Evolutionary conservation across 805 yeast species (phyloP).

Genomic region (Candida endomychidarum): DNA sequence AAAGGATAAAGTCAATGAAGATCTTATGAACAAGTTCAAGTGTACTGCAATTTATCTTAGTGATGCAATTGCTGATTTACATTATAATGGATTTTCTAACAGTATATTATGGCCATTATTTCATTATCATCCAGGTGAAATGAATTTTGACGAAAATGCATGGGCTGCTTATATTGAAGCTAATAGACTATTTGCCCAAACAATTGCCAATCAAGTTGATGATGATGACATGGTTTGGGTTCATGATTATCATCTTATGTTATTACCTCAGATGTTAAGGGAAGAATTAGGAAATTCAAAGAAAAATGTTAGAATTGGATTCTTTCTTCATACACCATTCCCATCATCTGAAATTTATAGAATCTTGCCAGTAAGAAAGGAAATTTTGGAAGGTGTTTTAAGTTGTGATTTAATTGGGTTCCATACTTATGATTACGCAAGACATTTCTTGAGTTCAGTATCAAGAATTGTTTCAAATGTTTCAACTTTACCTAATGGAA

Average conservation of each 20-base stretch:
- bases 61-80: slow-evolving; percentile 91
- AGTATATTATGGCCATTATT: slow-evolving; percentile 96
- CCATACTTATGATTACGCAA: slow-evolving; percentile 98
- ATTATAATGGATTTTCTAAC: slow-evolving; percentile 94
- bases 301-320: slow-evolving; percentile 75
- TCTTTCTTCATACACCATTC: slow-evolving; percentile 96
- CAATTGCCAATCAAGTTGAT: slow-evolving; percentile 63
- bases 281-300: slow-evolving; percentile 50
- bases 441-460: slow-evolving; percentile 91
- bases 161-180: slow-evolving; percentile 99
- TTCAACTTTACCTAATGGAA: slow-evolving; percentile 87
- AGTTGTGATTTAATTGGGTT: slow-evolving; percentile 95
- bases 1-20: slow-evolving; percentile 63
- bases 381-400: slow-evolving; percentile 85
- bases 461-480: slow-evolving; percentile 73
- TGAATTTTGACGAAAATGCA: slow-evolving; percentile 94
- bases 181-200: slow-evolving; percentile 75
- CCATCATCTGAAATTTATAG: slow-evolving; percentile 96
- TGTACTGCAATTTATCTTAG: slow-evolving; percentile 87
- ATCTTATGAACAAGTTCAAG: slow-evolving; percentile 72
- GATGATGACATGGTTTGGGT: slow-evolving; percentile 95
- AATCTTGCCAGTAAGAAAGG: slow-evolving; percentile 91
- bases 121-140: slow-evolving; percentile 99
- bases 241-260: slow-evolving; percentile 96
- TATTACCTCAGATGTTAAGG: slow-evolving; percentile 85